Percentiles rank a stretch among this genome's conserved stretches.
These are phyloP conservation scores for Tuber indicum DNA, from an alignment of 495 filamentous ascomycete species.

Conservation along the genomic window DNA sequence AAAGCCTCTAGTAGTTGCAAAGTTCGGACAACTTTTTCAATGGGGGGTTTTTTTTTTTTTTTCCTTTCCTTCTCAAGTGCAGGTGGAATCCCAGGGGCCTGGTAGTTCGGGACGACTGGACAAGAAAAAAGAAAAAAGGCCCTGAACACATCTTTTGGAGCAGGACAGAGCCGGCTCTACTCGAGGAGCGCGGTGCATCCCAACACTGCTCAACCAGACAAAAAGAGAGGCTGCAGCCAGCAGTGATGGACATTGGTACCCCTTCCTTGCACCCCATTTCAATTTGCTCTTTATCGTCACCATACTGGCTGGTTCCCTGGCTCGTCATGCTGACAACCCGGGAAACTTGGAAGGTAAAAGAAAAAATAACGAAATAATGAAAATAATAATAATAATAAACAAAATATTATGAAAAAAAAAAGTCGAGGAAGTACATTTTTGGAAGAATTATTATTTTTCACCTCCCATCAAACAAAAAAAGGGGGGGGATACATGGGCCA, in stretches of 20 bases:
- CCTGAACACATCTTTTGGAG: constrained; percentile 19
- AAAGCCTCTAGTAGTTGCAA: constrained; percentile 38
- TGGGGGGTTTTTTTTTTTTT: constrained; percentile 22
- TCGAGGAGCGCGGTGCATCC: constrained; percentile 31
- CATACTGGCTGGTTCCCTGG: constrained; percentile 9
- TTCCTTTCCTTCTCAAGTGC: background rate
- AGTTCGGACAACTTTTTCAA: constrained; percentile 20
- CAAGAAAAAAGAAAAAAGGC: constrained; percentile 26
- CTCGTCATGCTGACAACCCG: background rate
- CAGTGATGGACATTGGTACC: constrained; percentile 28
- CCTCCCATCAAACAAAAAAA: background rate
- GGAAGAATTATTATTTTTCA: background rate
- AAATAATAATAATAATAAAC: constrained; percentile 21
- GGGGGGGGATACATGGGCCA: background rate
- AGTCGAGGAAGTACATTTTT: background rate
- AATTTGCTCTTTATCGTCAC: constrained; percentile 31
- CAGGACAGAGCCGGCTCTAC: background rate
- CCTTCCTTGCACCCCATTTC: constrained; percentile 28
- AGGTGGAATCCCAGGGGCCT: constrained; percentile 3
- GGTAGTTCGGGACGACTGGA: background rate
- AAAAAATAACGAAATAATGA: constrained; percentile 16
- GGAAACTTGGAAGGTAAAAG: constrained; percentile 5
- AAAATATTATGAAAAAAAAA: constrained; percentile 6
- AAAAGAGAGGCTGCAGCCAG: constrained; percentile 15
- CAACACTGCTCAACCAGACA: constrained; percentile 38